These are phyloP conservation scores for Globisporangium sylvaticum DNA, from an alignment of 352 stramenopile species.

Conservation along the genomic window DNA sequence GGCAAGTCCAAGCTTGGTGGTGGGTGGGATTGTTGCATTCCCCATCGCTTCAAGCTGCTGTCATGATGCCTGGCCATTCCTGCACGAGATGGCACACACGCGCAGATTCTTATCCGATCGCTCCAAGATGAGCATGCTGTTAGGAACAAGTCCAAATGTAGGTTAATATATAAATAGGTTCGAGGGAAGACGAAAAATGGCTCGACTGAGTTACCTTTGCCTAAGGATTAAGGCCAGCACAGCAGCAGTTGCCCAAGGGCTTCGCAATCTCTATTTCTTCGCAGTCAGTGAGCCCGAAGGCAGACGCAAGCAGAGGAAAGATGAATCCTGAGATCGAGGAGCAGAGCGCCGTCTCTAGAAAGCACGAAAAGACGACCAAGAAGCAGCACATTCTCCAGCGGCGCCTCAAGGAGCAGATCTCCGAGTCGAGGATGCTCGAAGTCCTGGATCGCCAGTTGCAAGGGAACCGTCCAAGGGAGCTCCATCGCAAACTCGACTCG, in stretches of 20 bases:
- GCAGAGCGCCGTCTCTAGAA: not conserved
- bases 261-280: no score
- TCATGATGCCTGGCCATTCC: no score
- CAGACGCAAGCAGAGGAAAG: not conserved
- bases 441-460: conserved; percentile 52
- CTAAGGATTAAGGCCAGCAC: not conserved
- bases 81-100: no score
- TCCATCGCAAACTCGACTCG: conserved; percentile 12
- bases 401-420: conserved; percentile 55
- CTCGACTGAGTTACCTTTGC: not conserved
- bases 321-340: conserved; percentile 18
- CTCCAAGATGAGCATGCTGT: not conserved
- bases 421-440: conserved; percentile 64
- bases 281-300: no score
- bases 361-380: conserved; percentile 1
- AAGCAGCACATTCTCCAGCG: conserved; percentile 38
- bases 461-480: conserved; percentile 1
- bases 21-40: no score
- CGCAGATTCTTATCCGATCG: no score
- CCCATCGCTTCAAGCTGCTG: no score
- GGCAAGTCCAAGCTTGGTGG: no score
- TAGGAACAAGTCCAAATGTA: not conserved
- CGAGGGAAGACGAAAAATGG: not conserved
- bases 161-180: not conserved
- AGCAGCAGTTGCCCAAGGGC: no score